Conservation (phyloP, 768 basidiomycete genomes). For the Rhizopogon salebrosus region DNA sequence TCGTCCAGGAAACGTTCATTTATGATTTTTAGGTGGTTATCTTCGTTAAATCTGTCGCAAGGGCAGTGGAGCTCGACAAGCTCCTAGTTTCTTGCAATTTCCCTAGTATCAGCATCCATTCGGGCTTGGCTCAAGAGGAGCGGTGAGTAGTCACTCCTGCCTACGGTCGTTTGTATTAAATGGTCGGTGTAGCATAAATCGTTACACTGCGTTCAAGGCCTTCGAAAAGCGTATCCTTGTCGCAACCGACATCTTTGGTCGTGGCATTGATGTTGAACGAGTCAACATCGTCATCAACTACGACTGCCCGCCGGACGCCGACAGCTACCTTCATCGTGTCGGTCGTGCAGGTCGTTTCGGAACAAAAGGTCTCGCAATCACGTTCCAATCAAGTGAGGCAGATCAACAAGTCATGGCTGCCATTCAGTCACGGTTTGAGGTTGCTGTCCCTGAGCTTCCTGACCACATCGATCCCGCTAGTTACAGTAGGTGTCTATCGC, state of each 20-base stretch:
- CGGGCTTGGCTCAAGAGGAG: slow-evolving; percentile 90
- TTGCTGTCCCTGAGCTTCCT: slow-evolving; percentile 92
- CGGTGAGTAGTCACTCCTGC: slow-evolving; percentile 51
- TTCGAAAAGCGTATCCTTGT: slow-evolving; percentile 99
- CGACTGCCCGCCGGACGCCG: slow-evolving; percentile 94
- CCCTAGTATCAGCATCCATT: slow-evolving; percentile 96
- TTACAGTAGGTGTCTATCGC: slow-evolving; percentile 67
- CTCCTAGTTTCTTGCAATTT: slow-evolving; percentile 96
- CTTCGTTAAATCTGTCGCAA: slow-evolving; percentile 96
- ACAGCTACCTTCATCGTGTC: slow-evolving; percentile 97
- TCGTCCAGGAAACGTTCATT: background rate
- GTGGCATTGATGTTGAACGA: slow-evolving; percentile 98
- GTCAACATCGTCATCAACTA: slow-evolving; percentile 99
- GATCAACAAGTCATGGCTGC: slow-evolving; percentile 93
- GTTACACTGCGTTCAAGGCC: slow-evolving; percentile 97
- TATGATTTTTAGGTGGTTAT: slow-evolving; percentile 79
- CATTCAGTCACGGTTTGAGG: slow-evolving; percentile 96
- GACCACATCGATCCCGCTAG: slow-evolving; percentile 91
- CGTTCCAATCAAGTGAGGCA: slow-evolving; percentile 87
- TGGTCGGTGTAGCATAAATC: slow-evolving; percentile 65
- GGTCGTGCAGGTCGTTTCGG: slow-evolving; percentile 99
- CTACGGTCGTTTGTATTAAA: background rate
- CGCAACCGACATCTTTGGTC: slow-evolving; percentile 98
- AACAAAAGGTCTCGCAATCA: slow-evolving; percentile 98
- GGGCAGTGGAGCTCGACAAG: slow-evolving; percentile 95